These are phyloP conservation scores for Thuidium tamariscinum DNA, from an alignment of 225 moss, liverwort and hornwort genomes.

Conservation along the genomic window DNA sequence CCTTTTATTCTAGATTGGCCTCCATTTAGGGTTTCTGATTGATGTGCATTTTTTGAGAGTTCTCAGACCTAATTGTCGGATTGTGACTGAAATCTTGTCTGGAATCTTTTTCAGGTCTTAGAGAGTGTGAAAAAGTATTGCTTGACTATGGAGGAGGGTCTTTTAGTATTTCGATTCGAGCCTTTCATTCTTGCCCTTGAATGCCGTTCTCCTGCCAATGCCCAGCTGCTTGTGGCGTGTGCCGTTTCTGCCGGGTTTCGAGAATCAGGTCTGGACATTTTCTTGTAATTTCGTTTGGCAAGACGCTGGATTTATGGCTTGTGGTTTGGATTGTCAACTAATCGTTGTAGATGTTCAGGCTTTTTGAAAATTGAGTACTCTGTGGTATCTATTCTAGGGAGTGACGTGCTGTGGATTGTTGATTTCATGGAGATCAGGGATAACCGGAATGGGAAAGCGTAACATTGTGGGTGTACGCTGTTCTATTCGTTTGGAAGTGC, in stretches of 20 bases:
- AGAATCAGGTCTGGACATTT: slow-evolving; percentile 53
- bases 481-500: slow-evolving; percentile 89
- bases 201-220: slow-evolving; percentile 50
- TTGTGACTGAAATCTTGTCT: neutral
- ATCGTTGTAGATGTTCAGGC: neutral
- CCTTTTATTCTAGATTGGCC: neutral
- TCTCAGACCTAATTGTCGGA: neutral
- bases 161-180: slow-evolving; percentile 78
- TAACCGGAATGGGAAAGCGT: slow-evolving; percentile 72
- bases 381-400: neutral
- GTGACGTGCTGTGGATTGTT: neutral
- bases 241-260: slow-evolving; percentile 73
- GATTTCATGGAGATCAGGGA: slow-evolving; percentile 27
- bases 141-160: slow-evolving; percentile 32
- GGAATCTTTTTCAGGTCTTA: slow-evolving; percentile 6
- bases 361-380: neutral
- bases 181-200: slow-evolving; percentile 97
- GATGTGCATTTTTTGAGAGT: neutral
- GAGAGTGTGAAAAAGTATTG: slow-evolving; percentile 30
- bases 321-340: neutral
- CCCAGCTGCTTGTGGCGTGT: slow-evolving; percentile 63
- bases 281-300: neutral
- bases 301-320: neutral
- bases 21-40: neutral
- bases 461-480: slow-evolving; percentile 79